phyloP scores from a whole-genome alignment of 2,329 filamentous ascomycete genomes.

The Juglanconis juglandina region DNA sequence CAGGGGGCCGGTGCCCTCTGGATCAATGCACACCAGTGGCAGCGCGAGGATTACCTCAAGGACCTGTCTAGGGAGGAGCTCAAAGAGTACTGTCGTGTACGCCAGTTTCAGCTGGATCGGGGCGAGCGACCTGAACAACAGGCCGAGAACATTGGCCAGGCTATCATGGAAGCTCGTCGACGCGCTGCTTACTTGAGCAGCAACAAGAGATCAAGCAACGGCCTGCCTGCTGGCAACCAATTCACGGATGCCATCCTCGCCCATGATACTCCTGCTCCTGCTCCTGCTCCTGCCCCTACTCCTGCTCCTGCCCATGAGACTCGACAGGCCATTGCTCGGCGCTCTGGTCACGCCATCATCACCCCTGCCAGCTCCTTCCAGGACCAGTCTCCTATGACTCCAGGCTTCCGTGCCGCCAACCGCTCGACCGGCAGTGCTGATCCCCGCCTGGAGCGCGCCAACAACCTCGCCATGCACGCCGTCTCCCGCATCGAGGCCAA shows the following conservation, averaged over 20 bases:
- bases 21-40: conserved; percentile 61
- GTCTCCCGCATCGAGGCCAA: conserved; percentile 49
- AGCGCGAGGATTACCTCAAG: conserved; percentile 54
- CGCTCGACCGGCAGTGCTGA: conserved; percentile 28
- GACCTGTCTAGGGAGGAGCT: conserved; percentile 51
- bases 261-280: conserved; percentile 6
- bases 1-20: conserved; percentile 57
- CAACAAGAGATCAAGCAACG: conserved; percentile 21
- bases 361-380: conserved; percentile 26
- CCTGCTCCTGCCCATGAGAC: conserved; percentile 34
- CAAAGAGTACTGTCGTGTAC: conserved; percentile 62
- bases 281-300: conserved; percentile 21
- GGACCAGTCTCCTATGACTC: conserved; percentile 32
- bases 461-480: conserved; percentile 48
- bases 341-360: conserved; percentile 27
- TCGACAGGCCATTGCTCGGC: conserved; percentile 40
- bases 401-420: conserved; percentile 33
- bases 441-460: conserved; percentile 43
- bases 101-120: conserved; percentile 55
- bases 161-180: conserved; percentile 48
- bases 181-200: conserved; percentile 33
- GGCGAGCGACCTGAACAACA: conserved; percentile 49
- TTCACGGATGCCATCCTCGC: conserved; percentile 5
- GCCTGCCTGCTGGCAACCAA: background rate
- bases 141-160: conserved; percentile 47